Evolutionary conservation across 768 basidiomycete species (phyloP).

Genomic region (Russula ochroleuca): DNA sequence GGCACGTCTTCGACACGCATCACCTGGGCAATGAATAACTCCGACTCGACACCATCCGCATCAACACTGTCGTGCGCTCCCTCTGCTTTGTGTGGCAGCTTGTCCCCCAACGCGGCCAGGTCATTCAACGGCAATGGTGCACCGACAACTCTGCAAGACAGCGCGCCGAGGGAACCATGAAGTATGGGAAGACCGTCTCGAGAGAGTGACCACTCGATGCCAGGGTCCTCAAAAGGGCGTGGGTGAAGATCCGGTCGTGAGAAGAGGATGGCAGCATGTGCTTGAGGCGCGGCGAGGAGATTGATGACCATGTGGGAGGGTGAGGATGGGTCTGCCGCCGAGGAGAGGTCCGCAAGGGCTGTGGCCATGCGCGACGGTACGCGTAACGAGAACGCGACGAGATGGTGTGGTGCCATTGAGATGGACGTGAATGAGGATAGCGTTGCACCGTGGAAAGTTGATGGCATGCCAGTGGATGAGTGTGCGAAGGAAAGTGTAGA

Average conservation of each 20-base stretch:
- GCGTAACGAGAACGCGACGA: slow-evolving; percentile 86
- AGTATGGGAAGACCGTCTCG: slow-evolving; percentile 58
- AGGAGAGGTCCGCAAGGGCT: slow-evolving; percentile 40
- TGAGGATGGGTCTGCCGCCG: slow-evolving; percentile 19
- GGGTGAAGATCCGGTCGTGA: slow-evolving; percentile 68
- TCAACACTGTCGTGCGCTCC: slow-evolving; percentile 25
- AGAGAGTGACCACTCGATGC: slow-evolving; percentile 40
- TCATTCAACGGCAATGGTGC: slow-evolving; percentile 59
- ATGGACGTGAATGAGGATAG: slow-evolving; percentile 92
- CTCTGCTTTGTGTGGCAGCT: slow-evolving; percentile 23
- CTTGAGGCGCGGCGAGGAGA: slow-evolving; percentile 67
- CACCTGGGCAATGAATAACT: slow-evolving; percentile 82
- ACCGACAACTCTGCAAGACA: slow-evolving; percentile 66
- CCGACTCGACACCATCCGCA: slow-evolving; percentile 45
- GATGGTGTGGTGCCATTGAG: slow-evolving; percentile 81
- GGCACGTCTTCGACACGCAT: slow-evolving; percentile 50
- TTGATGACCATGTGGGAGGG: slow-evolving; percentile 69
- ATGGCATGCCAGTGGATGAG: background rate
- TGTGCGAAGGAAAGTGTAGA: background rate
- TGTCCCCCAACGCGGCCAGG: slow-evolving; percentile 38
- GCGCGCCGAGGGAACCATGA: slow-evolving; percentile 57
- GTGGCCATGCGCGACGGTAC: slow-evolving; percentile 85
- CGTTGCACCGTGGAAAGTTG: slow-evolving; percentile 79
- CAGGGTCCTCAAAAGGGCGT: slow-evolving; percentile 46
- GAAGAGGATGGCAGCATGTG: slow-evolving; percentile 59